Evolutionary conservation across 2,329 filamentous ascomycete species (phyloP).

Genomic region (Chaetothyriales sp.): DNA sequence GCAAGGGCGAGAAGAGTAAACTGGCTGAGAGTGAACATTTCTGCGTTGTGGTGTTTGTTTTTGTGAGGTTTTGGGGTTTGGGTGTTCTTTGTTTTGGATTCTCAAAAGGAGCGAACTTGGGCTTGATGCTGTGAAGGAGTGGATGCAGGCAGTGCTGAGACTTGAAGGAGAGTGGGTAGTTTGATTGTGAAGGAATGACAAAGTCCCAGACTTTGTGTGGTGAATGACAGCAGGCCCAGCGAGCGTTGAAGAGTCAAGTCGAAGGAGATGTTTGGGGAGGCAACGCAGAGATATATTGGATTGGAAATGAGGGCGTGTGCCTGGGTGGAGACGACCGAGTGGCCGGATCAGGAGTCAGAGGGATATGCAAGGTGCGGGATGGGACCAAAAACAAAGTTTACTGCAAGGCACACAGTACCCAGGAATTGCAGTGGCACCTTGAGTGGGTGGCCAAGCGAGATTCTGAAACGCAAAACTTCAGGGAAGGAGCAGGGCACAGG

Average conservation of each 20-base stretch:
- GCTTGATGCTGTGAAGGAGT: background rate
- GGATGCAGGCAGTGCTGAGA: background rate
- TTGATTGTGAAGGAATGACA: background rate
- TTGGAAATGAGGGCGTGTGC: background rate
- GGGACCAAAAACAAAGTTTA: background rate
- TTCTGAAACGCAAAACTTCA: background rate
- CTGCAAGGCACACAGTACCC: background rate
- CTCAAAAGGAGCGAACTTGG: background rate
- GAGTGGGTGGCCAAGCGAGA: background rate
- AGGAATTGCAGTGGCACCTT: background rate
- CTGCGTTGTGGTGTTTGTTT: constrained; percentile 2
- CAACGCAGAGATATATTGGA: background rate
- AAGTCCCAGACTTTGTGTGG: background rate
- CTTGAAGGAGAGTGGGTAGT: background rate
- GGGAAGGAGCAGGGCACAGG: too few relatives aligned
- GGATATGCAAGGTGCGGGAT: background rate
- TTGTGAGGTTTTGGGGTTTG: background rate
- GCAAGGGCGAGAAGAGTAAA: constrained; percentile 21
- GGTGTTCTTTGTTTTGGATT: background rate
- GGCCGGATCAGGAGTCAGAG: background rate
- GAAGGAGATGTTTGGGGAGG: background rate
- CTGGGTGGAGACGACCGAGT: background rate
- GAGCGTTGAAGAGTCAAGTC: background rate
- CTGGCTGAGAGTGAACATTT: constrained; percentile 13
- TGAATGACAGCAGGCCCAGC: background rate